Conservation (phyloP, 2,329 filamentous ascomycete genomes). For the Bretziella fagacearum region DNA sequence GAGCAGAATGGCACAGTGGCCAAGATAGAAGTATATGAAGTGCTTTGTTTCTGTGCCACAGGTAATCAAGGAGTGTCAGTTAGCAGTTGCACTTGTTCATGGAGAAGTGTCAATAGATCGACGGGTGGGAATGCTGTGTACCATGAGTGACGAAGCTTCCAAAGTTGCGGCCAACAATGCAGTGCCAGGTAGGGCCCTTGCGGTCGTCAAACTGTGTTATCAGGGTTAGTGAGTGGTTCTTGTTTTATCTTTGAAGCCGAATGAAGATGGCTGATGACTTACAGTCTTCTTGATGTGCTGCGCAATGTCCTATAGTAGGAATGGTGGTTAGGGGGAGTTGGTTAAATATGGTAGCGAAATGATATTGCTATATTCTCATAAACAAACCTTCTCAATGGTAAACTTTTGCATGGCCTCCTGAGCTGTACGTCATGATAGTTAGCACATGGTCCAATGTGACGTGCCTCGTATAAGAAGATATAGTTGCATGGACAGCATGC, state of each 20-base stretch:
- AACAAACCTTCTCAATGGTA: constrained; percentile 41
- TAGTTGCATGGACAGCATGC: not conserved
- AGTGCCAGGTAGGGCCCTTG: constrained; percentile 98
- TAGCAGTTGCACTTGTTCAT: constrained; percentile 18
- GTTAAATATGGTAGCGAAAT: not conserved
- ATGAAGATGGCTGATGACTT: constrained; percentile 18
- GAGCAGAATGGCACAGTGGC: constrained; percentile 91
- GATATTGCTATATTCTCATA: not conserved
- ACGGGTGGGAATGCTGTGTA: constrained; percentile 24
- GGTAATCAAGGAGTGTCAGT: not conserved
- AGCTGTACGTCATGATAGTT: constrained; percentile 24
- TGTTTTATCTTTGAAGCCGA: not conserved
- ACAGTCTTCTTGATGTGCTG: constrained; percentile 93
- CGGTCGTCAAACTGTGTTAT: constrained; percentile 69
- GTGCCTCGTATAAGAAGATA: too few relatives aligned
- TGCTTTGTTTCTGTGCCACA: constrained; percentile 94
- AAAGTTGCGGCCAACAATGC: constrained; percentile 96
- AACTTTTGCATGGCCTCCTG: constrained; percentile 47
- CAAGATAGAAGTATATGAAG: constrained; percentile 99
- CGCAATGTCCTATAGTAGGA: constrained; percentile 59
- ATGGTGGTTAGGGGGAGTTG: not conserved
- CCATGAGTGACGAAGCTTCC: constrained; percentile 97
- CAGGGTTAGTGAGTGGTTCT: not conserved
- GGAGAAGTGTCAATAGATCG: not conserved
- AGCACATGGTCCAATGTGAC: constrained; percentile 1